Conservation (phyloP, 192 early-diverging fungal genomes). For the Funneliformis geosporum region DNA sequence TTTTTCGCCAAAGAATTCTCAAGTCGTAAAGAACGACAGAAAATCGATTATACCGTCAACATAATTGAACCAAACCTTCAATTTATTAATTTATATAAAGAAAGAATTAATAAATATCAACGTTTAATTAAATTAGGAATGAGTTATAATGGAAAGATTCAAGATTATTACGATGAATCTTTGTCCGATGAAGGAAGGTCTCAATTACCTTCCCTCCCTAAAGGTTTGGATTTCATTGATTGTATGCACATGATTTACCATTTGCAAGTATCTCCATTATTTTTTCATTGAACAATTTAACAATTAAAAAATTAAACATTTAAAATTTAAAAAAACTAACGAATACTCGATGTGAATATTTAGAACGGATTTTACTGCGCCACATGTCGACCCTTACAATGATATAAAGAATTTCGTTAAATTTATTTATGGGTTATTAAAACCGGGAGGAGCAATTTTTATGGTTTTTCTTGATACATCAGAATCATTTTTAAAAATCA, state of each 20-base stretch:
- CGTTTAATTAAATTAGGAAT: not conserved
- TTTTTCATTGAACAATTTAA: no score
- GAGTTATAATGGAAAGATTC: not conserved
- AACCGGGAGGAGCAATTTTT: conserved; percentile 1
- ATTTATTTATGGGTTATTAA: not conserved
- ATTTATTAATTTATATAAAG: not conserved
- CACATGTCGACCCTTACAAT: not conserved
- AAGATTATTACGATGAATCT: not conserved
- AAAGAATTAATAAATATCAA: not conserved
- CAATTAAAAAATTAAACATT: not conserved
- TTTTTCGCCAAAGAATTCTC: not conserved
- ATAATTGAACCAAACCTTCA: not conserved
- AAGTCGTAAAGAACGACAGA: not conserved
- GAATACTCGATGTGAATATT: not conserved
- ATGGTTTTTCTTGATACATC: not conserved
- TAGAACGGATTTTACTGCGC: not conserved
- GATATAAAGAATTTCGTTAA: not conserved
- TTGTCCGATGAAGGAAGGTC: no score
- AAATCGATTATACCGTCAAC: not conserved
- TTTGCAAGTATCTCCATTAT: not conserved
- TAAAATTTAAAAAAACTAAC: not conserved
- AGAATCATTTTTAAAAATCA: not conserved
- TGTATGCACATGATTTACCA: not conserved
- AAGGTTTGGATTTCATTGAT: not conserved
- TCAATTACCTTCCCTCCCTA: not conserved